Evolutionary conservation across 169 alveolate species (phyloP).

Genomic region (Cryptosporidium muris): DNA sequence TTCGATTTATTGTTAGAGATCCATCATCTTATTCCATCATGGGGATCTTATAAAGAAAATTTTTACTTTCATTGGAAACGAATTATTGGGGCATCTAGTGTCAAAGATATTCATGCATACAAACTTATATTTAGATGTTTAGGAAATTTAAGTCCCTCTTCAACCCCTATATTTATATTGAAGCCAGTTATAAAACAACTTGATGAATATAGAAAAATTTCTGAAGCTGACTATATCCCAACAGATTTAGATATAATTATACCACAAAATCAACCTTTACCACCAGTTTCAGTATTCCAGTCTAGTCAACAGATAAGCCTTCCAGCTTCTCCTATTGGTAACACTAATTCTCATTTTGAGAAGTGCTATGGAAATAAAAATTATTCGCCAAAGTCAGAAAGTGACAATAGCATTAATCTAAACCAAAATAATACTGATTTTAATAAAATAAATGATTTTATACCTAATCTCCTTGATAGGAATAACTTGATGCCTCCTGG

Average conservation of each 20-base stretch:
- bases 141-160: constrained; percentile 64
- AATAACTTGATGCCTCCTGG: background rate
- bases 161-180: constrained; percentile 43
- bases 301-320: background rate
- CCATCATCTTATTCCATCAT: constrained; percentile 30
- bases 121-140: constrained; percentile 65
- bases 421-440: background rate
- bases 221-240: constrained; percentile 61
- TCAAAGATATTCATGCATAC: constrained; percentile 63
- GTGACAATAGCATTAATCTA: too few relatives aligned
- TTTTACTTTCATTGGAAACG: constrained; percentile 67
- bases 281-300: background rate
- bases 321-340: background rate
- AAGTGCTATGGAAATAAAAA: background rate
- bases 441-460: background rate
- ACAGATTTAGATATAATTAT: constrained; percentile 25
- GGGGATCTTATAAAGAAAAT: constrained; percentile 68
- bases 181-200: constrained; percentile 54
- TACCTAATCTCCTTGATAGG: background rate
- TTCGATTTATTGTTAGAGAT: constrained; percentile 51
- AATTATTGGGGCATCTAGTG: constrained; percentile 47
- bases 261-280: background rate
- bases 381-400: background rate
- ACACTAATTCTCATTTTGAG: background rate
- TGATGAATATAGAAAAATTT: constrained; percentile 66